Evolutionary conservation across 345 rosid species (phyloP).

Genomic region (rapeseed (Brassica napus)): DNA sequence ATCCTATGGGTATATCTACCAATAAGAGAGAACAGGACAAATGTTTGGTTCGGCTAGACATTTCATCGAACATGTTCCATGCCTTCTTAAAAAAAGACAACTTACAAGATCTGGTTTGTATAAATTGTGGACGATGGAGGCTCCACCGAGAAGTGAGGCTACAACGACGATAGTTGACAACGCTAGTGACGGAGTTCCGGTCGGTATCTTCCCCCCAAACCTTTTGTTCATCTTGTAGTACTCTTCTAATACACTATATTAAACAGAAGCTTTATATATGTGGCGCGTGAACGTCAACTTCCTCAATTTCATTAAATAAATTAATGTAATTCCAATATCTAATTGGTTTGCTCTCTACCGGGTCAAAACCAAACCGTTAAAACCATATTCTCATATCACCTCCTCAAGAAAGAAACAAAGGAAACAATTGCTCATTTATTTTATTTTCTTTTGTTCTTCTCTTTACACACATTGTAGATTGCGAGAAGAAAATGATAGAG

Average conservation of each 20-base stretch:
- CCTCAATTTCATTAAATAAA: neutral
- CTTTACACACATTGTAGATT: conserved; percentile 16
- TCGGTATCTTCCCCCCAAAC: conserved; percentile 55
- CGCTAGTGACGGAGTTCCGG: conserved; percentile 72
- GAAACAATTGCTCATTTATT: neutral
- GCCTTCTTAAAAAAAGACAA: neutral
- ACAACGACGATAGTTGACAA: conserved; percentile 60
- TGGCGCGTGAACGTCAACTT: neutral
- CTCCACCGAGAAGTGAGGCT: conserved; percentile 72
- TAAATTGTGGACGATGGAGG: conserved; percentile 70
- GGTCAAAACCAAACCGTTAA: neutral
- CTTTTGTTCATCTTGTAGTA: conserved; percentile 44
- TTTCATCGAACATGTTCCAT: conserved; percentile 48
- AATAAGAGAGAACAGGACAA: neutral
- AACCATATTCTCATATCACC: neutral
- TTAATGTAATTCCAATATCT: neutral
- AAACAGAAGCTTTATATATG: neutral
- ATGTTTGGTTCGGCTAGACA: conserved; percentile 24
- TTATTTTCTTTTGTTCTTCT: neutral
- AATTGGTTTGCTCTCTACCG: neutral
- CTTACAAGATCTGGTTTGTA: conserved; percentile 65
- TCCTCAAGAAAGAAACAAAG: neutral
- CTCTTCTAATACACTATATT: neutral
- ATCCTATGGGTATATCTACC: neutral
- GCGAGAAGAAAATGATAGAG: conserved; percentile 18